Conservation (phyloP, 805 yeast genomes). For the Monosporozyma siamensis region DNA sequence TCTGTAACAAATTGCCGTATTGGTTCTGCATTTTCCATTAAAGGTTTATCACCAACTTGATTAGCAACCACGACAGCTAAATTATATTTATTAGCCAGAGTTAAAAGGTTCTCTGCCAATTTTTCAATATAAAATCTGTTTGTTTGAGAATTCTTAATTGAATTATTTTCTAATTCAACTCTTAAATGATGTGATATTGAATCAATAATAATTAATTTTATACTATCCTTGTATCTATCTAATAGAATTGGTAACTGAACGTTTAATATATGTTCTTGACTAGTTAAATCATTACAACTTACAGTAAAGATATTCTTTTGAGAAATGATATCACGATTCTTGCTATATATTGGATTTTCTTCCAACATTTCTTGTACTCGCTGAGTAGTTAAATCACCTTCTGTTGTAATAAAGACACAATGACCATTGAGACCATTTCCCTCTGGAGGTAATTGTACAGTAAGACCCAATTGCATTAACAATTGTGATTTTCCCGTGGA, state of each 20-base stretch:
- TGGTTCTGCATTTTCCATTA: constrained; percentile 11
- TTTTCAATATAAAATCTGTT: constrained; percentile 36
- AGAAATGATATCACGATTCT: constrained; percentile 27
- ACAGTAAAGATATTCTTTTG: constrained; percentile 40
- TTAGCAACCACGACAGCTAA: constrained; percentile 65
- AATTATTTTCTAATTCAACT: constrained; percentile 42
- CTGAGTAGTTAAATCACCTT: constrained; percentile 57
- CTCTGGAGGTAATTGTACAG: constrained; percentile 43
- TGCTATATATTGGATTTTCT: constrained; percentile 26
- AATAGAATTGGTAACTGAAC: constrained; percentile 60
- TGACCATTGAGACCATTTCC: constrained; percentile 42
- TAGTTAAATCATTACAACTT: constrained; percentile 57
- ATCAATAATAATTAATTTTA: constrained; percentile 62
- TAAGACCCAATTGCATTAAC: constrained; percentile 52
- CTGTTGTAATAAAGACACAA: constrained; percentile 74
- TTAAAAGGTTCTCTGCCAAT: constrained; percentile 40
- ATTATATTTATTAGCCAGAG: constrained; percentile 38
- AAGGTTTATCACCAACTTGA: constrained; percentile 60
- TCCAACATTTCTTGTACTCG: constrained; percentile 45
- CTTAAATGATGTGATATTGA: constrained; percentile 77
- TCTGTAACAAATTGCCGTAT: constrained; percentile 21
- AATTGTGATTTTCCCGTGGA: constrained; percentile 84
- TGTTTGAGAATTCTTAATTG: constrained; percentile 30
- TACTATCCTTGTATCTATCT: constrained; percentile 27
- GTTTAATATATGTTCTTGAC: constrained; percentile 61